Evolutionary conservation across 2,329 filamentous ascomycete genomes (phyloP).

Genomic region (Clonostachys chloroleuca): DNA sequence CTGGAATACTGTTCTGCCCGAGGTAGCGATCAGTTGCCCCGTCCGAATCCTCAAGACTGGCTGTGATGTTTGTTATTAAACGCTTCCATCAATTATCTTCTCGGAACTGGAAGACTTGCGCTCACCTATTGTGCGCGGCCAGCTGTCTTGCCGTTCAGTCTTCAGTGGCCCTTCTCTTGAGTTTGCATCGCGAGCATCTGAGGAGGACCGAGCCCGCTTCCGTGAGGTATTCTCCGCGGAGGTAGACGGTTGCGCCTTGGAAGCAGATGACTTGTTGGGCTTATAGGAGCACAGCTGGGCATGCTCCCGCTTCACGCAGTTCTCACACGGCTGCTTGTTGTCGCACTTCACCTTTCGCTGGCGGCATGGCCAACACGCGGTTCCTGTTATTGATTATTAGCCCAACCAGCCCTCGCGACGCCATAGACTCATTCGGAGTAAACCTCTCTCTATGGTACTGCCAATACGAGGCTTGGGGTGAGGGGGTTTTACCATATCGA

Average conservation of each 20-base stretch:
- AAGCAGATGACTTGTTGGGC: constrained; percentile 44
- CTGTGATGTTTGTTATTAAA: constrained; percentile 12
- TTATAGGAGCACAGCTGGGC: constrained; percentile 63
- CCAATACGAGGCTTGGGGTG: not conserved
- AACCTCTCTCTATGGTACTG: not conserved
- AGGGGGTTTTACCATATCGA: constrained; percentile 52
- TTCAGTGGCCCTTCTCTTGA: constrained; percentile 15
- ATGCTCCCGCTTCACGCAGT: constrained; percentile 63
- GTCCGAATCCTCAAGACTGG: constrained; percentile 48
- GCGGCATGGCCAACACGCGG: constrained; percentile 63
- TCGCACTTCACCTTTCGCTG: constrained; percentile 68
- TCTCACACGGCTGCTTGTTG: constrained; percentile 65
- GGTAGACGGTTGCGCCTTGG: constrained; percentile 21
- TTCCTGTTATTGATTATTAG: constrained; percentile 32
- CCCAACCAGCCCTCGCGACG: not conserved
- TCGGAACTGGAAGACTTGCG: not conserved
- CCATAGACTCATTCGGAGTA: not conserved
- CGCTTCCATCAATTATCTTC: too few relatives aligned
- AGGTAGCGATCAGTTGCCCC: constrained; percentile 55
- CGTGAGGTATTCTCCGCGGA: constrained; percentile 14
- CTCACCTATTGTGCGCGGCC: constrained; percentile 35
- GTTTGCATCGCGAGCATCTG: constrained; percentile 10
- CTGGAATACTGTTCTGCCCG: constrained; percentile 64
- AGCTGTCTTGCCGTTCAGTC: constrained; percentile 31
- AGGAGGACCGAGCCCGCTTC: constrained; percentile 26